A percentile compares a stretch with the other conserved stretches of the same genome.
Conservation (phyloP, 2,329 filamentous ascomycete genomes). For the Lasiodiplodia sp. region DNA sequence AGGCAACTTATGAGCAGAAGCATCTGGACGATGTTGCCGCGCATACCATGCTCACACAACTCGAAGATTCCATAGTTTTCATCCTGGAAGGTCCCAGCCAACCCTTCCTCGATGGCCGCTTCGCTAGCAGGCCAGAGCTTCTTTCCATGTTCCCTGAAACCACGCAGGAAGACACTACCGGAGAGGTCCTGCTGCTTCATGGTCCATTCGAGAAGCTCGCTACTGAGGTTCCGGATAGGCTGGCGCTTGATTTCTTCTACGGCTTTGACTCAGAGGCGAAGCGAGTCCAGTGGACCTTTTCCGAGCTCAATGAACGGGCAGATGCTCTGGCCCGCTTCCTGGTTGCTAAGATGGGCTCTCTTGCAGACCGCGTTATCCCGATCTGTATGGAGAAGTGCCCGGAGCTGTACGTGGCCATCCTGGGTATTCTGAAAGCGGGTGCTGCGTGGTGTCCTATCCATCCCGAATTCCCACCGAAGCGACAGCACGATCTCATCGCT, state of each 20-base stretch:
- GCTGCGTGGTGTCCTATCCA: constrained; percentile 53
- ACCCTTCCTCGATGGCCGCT: constrained; percentile 34
- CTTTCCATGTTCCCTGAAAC: constrained; percentile 33
- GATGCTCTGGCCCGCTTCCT: constrained; percentile 43
- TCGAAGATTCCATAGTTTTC: constrained; percentile 29
- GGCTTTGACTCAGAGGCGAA: not conserved
- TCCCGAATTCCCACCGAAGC: constrained; percentile 40
- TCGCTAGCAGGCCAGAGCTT: constrained; percentile 32
- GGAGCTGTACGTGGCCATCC: constrained; percentile 49
- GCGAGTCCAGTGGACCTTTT: constrained; percentile 38
- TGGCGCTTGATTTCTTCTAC: constrained; percentile 24
- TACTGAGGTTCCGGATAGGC: not conserved
- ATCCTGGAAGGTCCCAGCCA: constrained; percentile 36
- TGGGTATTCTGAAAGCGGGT: constrained; percentile 53
- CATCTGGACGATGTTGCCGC: constrained; percentile 36
- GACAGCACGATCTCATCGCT: constrained; percentile 47
- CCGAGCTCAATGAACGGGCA: constrained; percentile 46
- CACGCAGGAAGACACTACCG: not conserved
- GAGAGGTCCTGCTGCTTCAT: constrained; percentile 11
- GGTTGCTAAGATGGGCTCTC: constrained; percentile 38
- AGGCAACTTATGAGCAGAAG: constrained; percentile 39
- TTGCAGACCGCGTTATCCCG: constrained; percentile 36
- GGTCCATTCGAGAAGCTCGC: constrained; percentile 18
- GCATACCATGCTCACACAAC: constrained; percentile 23
- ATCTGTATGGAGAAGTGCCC: constrained; percentile 51